Evolutionary conservation across 345 rosid genomes (phyloP).

Genomic region (Gossypium mustelinum): DNA sequence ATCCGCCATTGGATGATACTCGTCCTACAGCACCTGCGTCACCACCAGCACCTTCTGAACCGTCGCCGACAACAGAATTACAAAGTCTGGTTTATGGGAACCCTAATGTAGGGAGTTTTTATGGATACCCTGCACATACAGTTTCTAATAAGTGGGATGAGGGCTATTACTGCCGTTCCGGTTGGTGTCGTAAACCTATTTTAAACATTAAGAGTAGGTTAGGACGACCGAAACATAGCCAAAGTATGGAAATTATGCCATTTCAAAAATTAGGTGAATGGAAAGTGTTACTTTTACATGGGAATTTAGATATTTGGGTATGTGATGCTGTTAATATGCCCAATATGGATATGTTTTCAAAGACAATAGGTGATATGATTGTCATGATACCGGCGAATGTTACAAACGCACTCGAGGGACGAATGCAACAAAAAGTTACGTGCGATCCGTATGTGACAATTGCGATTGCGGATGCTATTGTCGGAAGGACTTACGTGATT

Average conservation of each 20-base stretch:
- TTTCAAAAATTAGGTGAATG: conserved; percentile 48
- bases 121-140: conserved; percentile 60
- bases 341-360: conserved; percentile 86
- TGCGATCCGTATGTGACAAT: conserved; percentile 91
- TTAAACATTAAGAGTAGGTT: neutral
- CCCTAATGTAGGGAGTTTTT: conserved; percentile 35
- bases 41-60: conserved; percentile 39
- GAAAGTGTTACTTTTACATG: conserved; percentile 75
- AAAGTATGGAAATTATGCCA: conserved; percentile 51
- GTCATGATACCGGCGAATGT: conserved; percentile 43
- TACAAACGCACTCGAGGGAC: conserved; percentile 50
- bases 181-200: conserved; percentile 15
- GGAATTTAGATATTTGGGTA: conserved; percentile 78
- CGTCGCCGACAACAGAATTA: conserved; percentile 14
- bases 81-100: conserved; percentile 37
- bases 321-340: conserved; percentile 72
- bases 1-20: conserved; percentile 62
- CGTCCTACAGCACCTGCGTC: conserved; percentile 39
- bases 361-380: conserved; percentile 68
- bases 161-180: conserved; percentile 31
- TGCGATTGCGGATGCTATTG: conserved; percentile 53
- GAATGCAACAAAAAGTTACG: conserved; percentile 46
- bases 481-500: conserved; percentile 83
- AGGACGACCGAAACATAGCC: neutral
- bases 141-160: conserved; percentile 46